Conservation (phyloP, 2,329 filamentous ascomycete genomes). For the Penicillium hesseltinei region DNA sequence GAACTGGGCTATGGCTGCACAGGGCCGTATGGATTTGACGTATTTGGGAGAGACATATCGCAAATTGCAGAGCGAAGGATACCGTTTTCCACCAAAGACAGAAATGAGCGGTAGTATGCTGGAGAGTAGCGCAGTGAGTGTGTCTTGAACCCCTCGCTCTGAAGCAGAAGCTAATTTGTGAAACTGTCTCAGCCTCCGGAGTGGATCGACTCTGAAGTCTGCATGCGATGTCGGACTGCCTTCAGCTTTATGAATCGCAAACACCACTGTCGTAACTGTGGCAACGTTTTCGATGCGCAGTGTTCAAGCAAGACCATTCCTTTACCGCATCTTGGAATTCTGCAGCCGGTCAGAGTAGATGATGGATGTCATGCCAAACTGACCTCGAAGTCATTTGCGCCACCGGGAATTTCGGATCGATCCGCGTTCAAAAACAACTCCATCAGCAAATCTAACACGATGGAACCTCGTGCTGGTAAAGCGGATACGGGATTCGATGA, state of each 20-base stretch:
- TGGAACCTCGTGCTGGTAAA: slow-evolving; percentile 87
- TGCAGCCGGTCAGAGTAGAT: slow-evolving; percentile 87
- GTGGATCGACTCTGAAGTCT: slow-evolving; percentile 97
- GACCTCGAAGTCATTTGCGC: slow-evolving; percentile 63
- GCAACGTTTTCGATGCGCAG: slow-evolving; percentile 93
- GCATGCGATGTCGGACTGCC: slow-evolving; percentile 91
- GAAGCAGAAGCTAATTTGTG: slow-evolving; percentile 10
- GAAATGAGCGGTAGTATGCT: slow-evolving; percentile 96
- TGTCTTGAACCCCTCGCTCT: background rate
- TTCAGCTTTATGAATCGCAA: slow-evolving; percentile 99
- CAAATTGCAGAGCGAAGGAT: slow-evolving; percentile 78
- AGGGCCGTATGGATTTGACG: slow-evolving; percentile 74
- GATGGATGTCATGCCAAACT: slow-evolving; percentile 92
- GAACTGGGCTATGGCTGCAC: slow-evolving; percentile 85
- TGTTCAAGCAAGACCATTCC: slow-evolving; percentile 88
- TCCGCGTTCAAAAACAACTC: slow-evolving; percentile 48
- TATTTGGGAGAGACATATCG: slow-evolving; percentile 90
- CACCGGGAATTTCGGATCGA: slow-evolving; percentile 42
- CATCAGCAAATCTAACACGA: slow-evolving; percentile 66
- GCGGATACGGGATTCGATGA: slow-evolving; percentile 92
- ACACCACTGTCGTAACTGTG: slow-evolving; percentile 96
- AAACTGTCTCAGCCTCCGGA: slow-evolving; percentile 70
- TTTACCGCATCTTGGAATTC: slow-evolving; percentile 87
- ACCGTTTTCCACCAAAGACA: slow-evolving; percentile 80
- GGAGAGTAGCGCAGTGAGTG: slow-evolving; percentile 85